phyloP scores from a whole-genome alignment of 192 early-diverging fungal genomes.

The Dissophora globulifera region DNA sequence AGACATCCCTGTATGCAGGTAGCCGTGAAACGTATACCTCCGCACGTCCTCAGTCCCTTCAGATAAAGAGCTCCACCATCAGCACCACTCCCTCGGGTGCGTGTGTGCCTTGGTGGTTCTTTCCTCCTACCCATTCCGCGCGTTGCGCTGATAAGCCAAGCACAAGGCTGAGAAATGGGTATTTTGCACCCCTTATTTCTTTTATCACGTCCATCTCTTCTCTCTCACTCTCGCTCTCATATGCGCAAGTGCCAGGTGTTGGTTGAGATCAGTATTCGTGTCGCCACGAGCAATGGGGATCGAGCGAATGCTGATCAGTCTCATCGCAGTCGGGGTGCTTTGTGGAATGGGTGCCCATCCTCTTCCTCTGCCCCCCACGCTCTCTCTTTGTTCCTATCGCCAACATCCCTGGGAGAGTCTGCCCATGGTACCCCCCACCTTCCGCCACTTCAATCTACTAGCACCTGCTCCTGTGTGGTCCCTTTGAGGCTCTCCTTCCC shows the following conservation, averaged over 20 bases:
- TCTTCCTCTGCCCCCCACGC: background rate
- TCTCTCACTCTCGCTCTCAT: background rate
- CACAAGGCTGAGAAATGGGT: no score
- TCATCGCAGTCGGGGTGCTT: no score
- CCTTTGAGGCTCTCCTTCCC: background rate
- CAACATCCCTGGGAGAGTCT: background rate
- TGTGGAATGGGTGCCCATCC: conserved; percentile 2
- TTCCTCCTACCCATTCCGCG: no score
- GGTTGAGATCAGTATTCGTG: conserved; percentile 49
- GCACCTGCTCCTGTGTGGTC: no score
- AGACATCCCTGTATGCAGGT: no score
- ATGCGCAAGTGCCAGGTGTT: conserved; percentile 29
- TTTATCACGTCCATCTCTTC: background rate
- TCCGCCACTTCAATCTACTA: background rate
- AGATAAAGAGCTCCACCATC: no score
- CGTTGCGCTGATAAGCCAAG: background rate
- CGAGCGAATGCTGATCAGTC: background rate
- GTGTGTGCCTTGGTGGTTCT: no score
- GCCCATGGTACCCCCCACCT: background rate
- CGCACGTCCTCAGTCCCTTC: no score
- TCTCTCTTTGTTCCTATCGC: conserved; percentile 1
- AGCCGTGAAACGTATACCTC: no score
- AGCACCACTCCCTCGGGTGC: no score
- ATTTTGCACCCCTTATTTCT: conserved; percentile 4
- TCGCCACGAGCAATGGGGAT: background rate